Percentiles rank a stretch among this genome's conserved stretches.
Conservation (phyloP, 78 protist genomes). For the Abeoforma whisleri region DNA sequence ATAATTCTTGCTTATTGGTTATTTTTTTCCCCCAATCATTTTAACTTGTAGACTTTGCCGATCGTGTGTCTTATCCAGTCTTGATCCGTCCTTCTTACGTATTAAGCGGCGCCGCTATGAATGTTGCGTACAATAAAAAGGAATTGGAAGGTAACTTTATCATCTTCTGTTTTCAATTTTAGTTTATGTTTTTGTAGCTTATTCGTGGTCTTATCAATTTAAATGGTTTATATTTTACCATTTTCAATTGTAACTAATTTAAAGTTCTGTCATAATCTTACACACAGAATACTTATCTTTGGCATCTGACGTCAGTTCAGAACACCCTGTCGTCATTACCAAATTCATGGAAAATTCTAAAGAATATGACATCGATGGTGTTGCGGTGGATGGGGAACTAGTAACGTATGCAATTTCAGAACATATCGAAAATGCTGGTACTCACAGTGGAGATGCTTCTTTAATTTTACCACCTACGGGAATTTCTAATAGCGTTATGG, state of each 20-base stretch:
- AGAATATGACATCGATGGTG: conserved; percentile 91
- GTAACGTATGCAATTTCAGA: conserved; percentile 80
- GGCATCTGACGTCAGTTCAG: conserved; percentile 60
- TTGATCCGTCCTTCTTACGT: conserved; percentile 92
- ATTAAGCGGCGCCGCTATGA: conserved; percentile 89
- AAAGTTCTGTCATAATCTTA: too few species aligned
- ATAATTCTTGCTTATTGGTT: too few species aligned
- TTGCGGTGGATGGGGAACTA: conserved; percentile 74
- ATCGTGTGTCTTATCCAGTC: conserved; percentile 79
- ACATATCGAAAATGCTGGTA: conserved; percentile 95
- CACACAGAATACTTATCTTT: background rate
- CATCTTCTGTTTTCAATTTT: too few species aligned
- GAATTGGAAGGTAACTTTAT: too few species aligned
- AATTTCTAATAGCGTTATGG: conserved; percentile 54
- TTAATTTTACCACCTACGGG: conserved; percentile 76
- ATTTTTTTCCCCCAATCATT: too few species aligned
- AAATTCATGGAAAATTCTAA: conserved; percentile 81
- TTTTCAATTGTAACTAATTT: too few species aligned
- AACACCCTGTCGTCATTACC: conserved; percentile 72
- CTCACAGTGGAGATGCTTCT: conserved; percentile 93
- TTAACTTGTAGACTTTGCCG: conserved; percentile 68
- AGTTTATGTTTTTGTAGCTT: too few species aligned
- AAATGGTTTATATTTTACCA: too few species aligned
- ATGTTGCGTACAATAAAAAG: conserved; percentile 63
- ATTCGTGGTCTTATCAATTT: too few species aligned